Conservation (phyloP, 2,329 filamentous ascomycete species). For the Botryotinia globosa region DNA sequence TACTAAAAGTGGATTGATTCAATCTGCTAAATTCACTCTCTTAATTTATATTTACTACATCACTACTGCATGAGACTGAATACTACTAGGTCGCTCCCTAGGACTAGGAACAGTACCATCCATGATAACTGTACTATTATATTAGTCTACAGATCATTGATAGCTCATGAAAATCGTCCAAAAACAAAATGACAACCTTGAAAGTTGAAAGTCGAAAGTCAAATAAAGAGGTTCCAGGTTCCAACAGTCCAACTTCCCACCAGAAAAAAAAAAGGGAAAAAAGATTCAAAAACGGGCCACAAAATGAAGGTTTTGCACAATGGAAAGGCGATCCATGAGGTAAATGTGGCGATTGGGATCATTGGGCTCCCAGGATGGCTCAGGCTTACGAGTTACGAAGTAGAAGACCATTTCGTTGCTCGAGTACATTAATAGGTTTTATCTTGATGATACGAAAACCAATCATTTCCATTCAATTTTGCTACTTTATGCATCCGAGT, state of each 20-base stretch:
- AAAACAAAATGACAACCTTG: background rate
- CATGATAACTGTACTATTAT: too few relatives aligned
- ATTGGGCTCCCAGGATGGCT: constrained; percentile 9
- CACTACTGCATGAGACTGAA: background rate
- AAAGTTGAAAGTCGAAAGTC: background rate
- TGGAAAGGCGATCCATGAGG: too few relatives aligned
- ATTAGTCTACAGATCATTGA: too few relatives aligned
- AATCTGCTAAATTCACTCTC: background rate
- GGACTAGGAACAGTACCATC: too few relatives aligned
- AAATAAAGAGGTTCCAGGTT: background rate
- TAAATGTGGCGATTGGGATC: constrained; percentile 5
- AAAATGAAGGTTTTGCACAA: background rate
- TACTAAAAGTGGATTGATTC: background rate
- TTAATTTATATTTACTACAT: background rate
- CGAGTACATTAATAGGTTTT: background rate
- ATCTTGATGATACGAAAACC: constrained; percentile 2
- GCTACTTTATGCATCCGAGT: background rate
- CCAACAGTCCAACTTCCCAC: too few relatives aligned
- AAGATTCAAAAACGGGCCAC: background rate
- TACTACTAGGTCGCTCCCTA: too few relatives aligned
- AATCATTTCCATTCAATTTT: background rate
- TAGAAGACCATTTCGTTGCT: background rate
- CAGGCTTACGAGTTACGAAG: background rate
- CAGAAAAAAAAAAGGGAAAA: background rate
- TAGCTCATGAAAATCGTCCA: background rate